phyloP scores from a whole-genome alignment of 2,329 filamentous ascomycete genomes.

The Neurospora crassa region DNA sequence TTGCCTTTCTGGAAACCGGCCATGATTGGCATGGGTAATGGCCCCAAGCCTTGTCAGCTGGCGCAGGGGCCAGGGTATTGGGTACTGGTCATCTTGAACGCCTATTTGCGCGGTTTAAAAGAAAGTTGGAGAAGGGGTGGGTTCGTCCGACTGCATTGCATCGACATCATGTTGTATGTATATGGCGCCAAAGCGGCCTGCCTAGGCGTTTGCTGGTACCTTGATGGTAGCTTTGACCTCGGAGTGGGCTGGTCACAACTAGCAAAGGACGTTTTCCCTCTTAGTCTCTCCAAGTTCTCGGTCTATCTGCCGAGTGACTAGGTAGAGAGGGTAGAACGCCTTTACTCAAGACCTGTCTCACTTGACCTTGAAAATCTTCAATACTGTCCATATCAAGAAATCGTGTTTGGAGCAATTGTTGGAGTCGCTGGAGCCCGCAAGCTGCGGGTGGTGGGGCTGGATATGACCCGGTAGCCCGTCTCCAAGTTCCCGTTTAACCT shows the following conservation, averaged over 20 bases:
- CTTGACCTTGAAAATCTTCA: constrained; percentile 3
- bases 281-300: background rate
- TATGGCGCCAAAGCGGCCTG: constrained; percentile 6
- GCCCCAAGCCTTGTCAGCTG: constrained; percentile 7
- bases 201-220: background rate
- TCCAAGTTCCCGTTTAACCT: constrained; percentile 17
- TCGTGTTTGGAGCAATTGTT: background rate
- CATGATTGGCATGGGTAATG: constrained; percentile 17
- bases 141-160: constrained; percentile 6
- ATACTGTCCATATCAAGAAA: background rate
- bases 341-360: constrained; percentile 3
- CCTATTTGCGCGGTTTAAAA: constrained; percentile 19
- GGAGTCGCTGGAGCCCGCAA: constrained; percentile 5
- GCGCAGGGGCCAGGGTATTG: constrained; percentile 11
- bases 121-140: constrained; percentile 14
- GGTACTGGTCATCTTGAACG: constrained; percentile 5
- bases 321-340: background rate
- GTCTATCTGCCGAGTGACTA: background rate
- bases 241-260: background rate
- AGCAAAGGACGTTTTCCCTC: background rate
- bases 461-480: constrained; percentile 20
- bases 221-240: background rate
- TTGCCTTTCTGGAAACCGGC: constrained; percentile 6
- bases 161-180: constrained; percentile 4
- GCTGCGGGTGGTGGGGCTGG: constrained; percentile 4